phyloP scores from a whole-genome alignment of 2,329 filamentous ascomycete genomes.

The Penicillium nordicum region DNA sequence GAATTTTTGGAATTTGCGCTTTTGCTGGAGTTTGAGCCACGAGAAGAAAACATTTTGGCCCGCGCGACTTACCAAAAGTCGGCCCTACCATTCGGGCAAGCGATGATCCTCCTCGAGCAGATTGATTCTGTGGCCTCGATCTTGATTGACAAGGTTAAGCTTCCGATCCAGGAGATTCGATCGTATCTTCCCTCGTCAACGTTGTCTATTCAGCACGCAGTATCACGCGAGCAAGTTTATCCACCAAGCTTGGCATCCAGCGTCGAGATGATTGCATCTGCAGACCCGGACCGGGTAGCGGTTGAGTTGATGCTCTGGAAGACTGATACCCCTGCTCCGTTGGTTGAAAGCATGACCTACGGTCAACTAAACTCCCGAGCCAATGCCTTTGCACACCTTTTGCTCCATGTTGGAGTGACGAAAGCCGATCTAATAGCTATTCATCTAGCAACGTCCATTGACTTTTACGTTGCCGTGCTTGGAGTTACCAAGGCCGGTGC shows the following conservation, averaged over 20 bases:
- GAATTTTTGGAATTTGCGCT: slow-evolving; percentile 76
- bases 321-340: slow-evolving; percentile 25
- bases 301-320: slow-evolving; percentile 60
- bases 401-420: slow-evolving; percentile 49
- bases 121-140: slow-evolving; percentile 53
- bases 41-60: slow-evolving; percentile 43
- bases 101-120: slow-evolving; percentile 58
- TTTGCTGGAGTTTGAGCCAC: slow-evolving; percentile 72
- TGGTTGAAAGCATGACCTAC: slow-evolving; percentile 58
- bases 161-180: slow-evolving; percentile 33
- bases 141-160: slow-evolving; percentile 41
- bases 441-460: slow-evolving; percentile 70
- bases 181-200: slow-evolving; percentile 27
- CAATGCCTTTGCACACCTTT: slow-evolving; percentile 60
- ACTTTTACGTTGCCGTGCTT: slow-evolving; percentile 71
- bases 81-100: slow-evolving; percentile 55
- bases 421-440: slow-evolving; percentile 65
- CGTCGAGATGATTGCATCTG: slow-evolving; percentile 54
- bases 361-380: slow-evolving; percentile 59
- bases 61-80: slow-evolving; percentile 55
- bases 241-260: slow-evolving; percentile 48
- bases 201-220: slow-evolving; percentile 52
- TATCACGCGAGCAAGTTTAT: slow-evolving; percentile 32
- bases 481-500: slow-evolving; percentile 71
- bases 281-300: slow-evolving; percentile 56